Conservation (phyloP, 2,329 filamentous ascomycete species). For the Chrysoporthe puriensis region DNA sequence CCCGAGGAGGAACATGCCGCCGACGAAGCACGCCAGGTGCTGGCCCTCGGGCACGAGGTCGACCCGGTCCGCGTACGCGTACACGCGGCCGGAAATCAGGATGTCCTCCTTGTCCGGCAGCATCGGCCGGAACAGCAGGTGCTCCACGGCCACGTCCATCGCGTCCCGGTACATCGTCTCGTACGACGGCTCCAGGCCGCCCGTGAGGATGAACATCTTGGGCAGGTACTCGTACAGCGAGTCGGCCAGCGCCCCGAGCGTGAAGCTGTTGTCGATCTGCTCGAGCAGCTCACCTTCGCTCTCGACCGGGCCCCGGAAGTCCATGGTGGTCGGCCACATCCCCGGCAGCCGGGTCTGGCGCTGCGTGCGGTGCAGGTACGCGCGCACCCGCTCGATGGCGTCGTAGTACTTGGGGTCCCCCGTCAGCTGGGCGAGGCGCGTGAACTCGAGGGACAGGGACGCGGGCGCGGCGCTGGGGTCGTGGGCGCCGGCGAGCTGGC, state of each 20-base stretch:
- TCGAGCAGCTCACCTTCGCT: too few species aligned
- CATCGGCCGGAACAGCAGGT: slow-evolving; percentile 74
- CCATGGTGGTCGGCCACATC: too few species aligned
- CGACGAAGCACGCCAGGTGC: slow-evolving; percentile 52
- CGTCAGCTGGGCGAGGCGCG: too few species aligned
- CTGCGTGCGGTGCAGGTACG: too few species aligned
- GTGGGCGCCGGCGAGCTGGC: too few species aligned
- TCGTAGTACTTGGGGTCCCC: too few species aligned
- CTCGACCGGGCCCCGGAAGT: too few species aligned
- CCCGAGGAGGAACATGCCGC: slow-evolving; percentile 52
- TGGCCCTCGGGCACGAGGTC: slow-evolving; percentile 41
- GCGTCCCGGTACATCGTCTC: slow-evolving; percentile 64
- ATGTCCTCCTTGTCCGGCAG: slow-evolving; percentile 64
- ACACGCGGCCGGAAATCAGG: slow-evolving; percentile 57
- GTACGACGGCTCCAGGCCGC: slow-evolving; percentile 64
- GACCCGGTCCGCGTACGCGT: slow-evolving; percentile 33
- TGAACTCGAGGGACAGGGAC: too few species aligned
- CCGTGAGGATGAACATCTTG: slow-evolving; percentile 68
- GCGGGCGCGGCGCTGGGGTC: too few species aligned
- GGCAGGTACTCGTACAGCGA: slow-evolving; percentile 64
- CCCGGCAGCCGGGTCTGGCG: too few species aligned
- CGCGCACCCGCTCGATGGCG: too few species aligned
- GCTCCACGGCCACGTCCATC: slow-evolving; percentile 61
- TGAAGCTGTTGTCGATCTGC: slow-evolving; percentile 31
- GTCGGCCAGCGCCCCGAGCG: slow-evolving; percentile 58